Base-by-base conservation (phyloP, 257 asterid species). In the Craterostigma plantagineum region DNA sequence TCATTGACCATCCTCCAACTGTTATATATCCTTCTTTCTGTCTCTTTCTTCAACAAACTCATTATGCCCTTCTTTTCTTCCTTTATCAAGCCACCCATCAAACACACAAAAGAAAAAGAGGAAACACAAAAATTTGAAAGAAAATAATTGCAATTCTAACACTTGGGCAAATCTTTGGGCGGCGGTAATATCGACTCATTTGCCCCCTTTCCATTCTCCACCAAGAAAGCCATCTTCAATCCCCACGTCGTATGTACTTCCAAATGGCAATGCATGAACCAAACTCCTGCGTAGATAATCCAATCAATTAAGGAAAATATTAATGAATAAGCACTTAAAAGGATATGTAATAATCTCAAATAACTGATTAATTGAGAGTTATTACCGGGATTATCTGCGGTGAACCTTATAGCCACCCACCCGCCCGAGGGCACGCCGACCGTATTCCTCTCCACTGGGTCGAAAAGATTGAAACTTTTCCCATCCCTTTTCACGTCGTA, bases 231-330 rank as follows among this genome's bases (percentile, higher is more conserved):
- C 96, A 85, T 85, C 52, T 85, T 85, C 17, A 85, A 51, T 11
- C 96, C 96, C 96, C 96, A 85, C 33, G 83, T 70, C 4, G 96
- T 85, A 55, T 85, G 96, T 49, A 75, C 70, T 48, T 85, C 96
- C 68, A 85, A 51, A 65, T 85, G 94, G 60, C 96, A 85, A 65
- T 85, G 96, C 96, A 85, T 70, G 38, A 85, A 81, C 96, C 96
- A 85, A 15, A 81, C 83, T 18, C 96, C 96, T 85, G 63, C 7
- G 40, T 9, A 9, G 30, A 23, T n/a, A n/a, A n/a, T 23, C 30
- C 30, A 2, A 23, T 23, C n/a, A 23, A 23, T 23, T 2, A 23
- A 23, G 6, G 30, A 23, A 23, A 23, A 6, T 2, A 23, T 2
- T 6, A 23, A 23, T 23, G 6, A 23, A 23, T 23, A n/a, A n/a